Evolutionary conservation across 2,329 filamentous ascomycete species (phyloP), one percentile per base, ranked within the genome.

Genomic region (Penicillium sp.): DNA sequence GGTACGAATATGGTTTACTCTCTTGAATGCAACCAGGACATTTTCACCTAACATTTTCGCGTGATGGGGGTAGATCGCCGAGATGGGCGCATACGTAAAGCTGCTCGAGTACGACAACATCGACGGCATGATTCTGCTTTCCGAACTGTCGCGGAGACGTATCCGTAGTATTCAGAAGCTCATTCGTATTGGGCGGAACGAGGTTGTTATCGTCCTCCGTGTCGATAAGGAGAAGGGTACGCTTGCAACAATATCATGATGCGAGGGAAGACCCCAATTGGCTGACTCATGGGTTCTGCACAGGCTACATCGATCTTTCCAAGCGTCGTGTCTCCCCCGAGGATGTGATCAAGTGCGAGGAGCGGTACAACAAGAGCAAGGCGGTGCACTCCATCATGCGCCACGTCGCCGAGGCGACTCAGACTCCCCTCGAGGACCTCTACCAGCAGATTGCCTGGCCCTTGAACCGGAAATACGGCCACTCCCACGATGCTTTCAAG

Each of bases 81-180:
- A 99, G 82, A 99, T 99, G 96, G 95, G 95, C 80, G 95, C 96
- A 74, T 99, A 99, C 80, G 96, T 99, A 76, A 99, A 99, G 84
- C 89, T 99, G 60, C 90, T 99, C 73, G 95, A 99, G 84, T 99
- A 99, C 83, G 95, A 99, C 82, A 97, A 98, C 83, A 99, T 99
- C 75, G 96, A 99, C 79, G 95, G 95, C 88, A 99, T 99, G 96
- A 99, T 99, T 75, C 85, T 99, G 70, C 92, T 99, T 69, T 97
- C 92, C 74, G 95, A 99, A 82, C 88, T 99, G 68, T 99, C 96
- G 63, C 89, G 95, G 85, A 88, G 95, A 87, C 95, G 95, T 90
- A 99, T 99, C 76, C 86, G 95, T 84, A 93, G 89, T 86, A 99
- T 99, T 75, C 96, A 99, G 82, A 99, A 99, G 83, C 90, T 99